Evolutionary conservation across 805 yeast genomes (phyloP).

Genomic region (Ogataea zsoltii): DNA sequence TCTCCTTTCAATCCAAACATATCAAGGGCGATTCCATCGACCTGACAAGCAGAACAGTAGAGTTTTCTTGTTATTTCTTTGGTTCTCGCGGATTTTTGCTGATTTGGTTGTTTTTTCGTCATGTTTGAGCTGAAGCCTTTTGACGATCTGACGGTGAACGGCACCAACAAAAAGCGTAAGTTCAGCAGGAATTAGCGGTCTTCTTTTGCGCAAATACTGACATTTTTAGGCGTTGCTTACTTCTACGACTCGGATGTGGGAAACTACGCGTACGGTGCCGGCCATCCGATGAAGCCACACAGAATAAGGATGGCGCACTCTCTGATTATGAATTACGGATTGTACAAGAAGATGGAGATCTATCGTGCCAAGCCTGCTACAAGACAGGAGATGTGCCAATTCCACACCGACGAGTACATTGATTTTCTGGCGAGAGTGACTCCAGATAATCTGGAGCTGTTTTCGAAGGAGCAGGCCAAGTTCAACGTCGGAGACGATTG

Average conservation of each 20-base stretch:
- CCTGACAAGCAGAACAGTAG: no score
- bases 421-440: slow-evolving; percentile 89
- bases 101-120: not conserved
- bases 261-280: slow-evolving; percentile 96
- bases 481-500: slow-evolving; percentile 97
- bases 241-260: slow-evolving; percentile 93
- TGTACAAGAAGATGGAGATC: slow-evolving; percentile 95
- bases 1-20: no score
- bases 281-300: slow-evolving; percentile 99
- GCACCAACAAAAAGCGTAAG: slow-evolving; percentile 51
- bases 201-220: slow-evolving; percentile 5
- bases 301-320: slow-evolving; percentile 98
- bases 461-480: slow-evolving; percentile 83
- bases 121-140: slow-evolving; percentile 57
- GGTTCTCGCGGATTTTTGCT: not conserved
- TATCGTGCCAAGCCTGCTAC: slow-evolving; percentile 98
- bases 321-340: slow-evolving; percentile 93
- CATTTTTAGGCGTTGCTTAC: slow-evolving; percentile 60
- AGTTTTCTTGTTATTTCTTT: no score
- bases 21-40: no score
- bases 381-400: slow-evolving; percentile 96
- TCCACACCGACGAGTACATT: slow-evolving; percentile 96
- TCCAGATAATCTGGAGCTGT: slow-evolving; percentile 87
- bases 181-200: slow-evolving; percentile 7
- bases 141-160: slow-evolving; percentile 58